These are phyloP conservation scores for Ophiostoma populinum DNA, from an alignment of 2,329 filamentous ascomycete genomes.

Conservation along the genomic window DNA sequence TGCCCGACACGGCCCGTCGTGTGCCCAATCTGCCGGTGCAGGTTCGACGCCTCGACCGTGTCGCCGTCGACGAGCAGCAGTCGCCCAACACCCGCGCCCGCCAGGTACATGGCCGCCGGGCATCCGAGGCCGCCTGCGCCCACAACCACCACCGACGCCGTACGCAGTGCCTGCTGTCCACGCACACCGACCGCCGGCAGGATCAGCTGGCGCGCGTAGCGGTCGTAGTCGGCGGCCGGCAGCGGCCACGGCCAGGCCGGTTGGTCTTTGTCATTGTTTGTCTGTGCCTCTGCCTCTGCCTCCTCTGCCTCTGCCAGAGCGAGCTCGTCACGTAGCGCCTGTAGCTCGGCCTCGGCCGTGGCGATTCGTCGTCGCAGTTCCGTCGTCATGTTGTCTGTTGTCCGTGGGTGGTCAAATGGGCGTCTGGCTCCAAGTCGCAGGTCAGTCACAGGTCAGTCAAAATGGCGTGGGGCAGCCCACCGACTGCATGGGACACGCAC, in stretches of 20 bases:
- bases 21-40: slow-evolving; percentile 85
- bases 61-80: slow-evolving; percentile 81
- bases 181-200: slow-evolving; percentile 59
- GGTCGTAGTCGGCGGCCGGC: slow-evolving; percentile 53
- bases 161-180: slow-evolving; percentile 63
- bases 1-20: slow-evolving; percentile 50
- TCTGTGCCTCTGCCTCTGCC: background rate
- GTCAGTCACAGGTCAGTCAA: too few relatives aligned
- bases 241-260: slow-evolving; percentile 47
- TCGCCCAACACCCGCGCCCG: slow-evolving; percentile 70
- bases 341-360: slow-evolving; percentile 29
- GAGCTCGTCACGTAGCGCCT: slow-evolving; percentile 27
- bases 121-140: slow-evolving; percentile 84
- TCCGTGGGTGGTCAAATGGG: background rate
- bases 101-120: slow-evolving; percentile 82
- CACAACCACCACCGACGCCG: slow-evolving; percentile 58
- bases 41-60: slow-evolving; percentile 70
- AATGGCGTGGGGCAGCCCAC: too few relatives aligned
- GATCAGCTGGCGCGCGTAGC: slow-evolving; percentile 85
- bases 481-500: too few relatives aligned
- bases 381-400: slow-evolving; percentile 6
- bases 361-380: slow-evolving; percentile 30
- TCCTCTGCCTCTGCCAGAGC: slow-evolving; percentile 20
- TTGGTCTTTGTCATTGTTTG: too few relatives aligned
- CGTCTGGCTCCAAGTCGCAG: too few relatives aligned